Conservation (phyloP, 805 yeast species). For the Saccharomycopsis guyanensis region DNA sequence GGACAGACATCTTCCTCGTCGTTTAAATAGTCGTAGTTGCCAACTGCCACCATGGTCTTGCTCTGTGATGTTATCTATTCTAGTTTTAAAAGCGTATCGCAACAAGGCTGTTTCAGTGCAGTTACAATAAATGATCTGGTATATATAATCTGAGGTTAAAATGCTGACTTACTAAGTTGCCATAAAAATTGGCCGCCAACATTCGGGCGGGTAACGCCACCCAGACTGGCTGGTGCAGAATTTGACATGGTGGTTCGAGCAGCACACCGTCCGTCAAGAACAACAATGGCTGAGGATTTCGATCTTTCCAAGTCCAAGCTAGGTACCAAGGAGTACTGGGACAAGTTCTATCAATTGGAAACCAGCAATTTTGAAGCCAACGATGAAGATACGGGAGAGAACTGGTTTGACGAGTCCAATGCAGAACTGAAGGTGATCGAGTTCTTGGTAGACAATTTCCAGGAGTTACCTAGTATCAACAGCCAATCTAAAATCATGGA, state of each 20-base stretch:
- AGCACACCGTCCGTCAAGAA: background rate
- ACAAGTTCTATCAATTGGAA: constrained; percentile 73
- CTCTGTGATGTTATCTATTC: too few relatives aligned
- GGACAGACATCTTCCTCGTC: constrained; percentile 48
- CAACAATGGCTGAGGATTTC: constrained; percentile 11
- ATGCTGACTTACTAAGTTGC: too few relatives aligned
- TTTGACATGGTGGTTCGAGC: too few relatives aligned
- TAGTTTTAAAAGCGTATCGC: too few relatives aligned
- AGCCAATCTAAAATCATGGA: constrained; percentile 48
- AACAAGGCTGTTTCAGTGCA: too few relatives aligned
- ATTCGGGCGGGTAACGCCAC: background rate
- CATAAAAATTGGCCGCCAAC: background rate
- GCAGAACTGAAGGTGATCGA: constrained; percentile 83
- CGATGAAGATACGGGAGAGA: constrained; percentile 86
- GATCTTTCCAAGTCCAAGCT: constrained; percentile 68
- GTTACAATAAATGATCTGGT: too few relatives aligned
- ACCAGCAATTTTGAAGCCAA: constrained; percentile 54
- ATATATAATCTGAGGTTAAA: too few relatives aligned
- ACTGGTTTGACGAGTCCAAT: constrained; percentile 94
- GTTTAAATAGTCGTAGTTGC: constrained; percentile 12
- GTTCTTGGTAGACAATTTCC: constrained; percentile 49
- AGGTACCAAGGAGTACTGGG: constrained; percentile 91
- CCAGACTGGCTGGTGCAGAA: too few relatives aligned
- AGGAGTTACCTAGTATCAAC: constrained; percentile 26
- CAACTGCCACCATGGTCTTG: background rate